These are phyloP conservation scores for Diaporthe sp. DNA, from an alignment of 2,329 filamentous ascomycete species.

Conservation along the genomic window DNA sequence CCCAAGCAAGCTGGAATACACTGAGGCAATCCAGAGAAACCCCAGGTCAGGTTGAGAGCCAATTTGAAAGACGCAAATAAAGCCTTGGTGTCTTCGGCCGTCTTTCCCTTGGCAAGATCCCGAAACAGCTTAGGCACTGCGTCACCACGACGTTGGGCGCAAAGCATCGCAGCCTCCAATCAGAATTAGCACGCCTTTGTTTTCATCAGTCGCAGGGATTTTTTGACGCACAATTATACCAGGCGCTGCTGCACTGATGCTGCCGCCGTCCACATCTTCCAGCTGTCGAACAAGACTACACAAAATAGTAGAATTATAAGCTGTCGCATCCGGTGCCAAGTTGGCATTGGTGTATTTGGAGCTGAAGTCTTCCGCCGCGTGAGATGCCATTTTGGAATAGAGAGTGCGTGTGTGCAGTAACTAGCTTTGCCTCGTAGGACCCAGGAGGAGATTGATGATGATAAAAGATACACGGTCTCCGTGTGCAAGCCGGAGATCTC, in stretches of 20 bases:
- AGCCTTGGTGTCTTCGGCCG: not conserved
- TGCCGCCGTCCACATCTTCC: not conserved
- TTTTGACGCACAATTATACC: not conserved
- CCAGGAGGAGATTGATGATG: not conserved
- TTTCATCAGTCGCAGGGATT: not conserved
- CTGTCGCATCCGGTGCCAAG: not conserved
- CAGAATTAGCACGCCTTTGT: not conserved
- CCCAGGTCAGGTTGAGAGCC: constrained; percentile 1
- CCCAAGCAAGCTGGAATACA: constrained; percentile 4
- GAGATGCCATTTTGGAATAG: not conserved
- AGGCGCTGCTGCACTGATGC: not conserved
- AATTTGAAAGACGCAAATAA: not conserved
- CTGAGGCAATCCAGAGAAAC: not conserved
- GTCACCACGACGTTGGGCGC: constrained; percentile 10
- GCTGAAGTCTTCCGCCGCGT: constrained; percentile 6
- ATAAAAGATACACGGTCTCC: not conserved
- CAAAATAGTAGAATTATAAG: not conserved
- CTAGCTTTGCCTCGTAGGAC: not conserved
- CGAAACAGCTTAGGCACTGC: not conserved
- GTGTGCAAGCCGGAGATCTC: too few species aligned
- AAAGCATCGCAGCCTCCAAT: not conserved
- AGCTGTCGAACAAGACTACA: not conserved
- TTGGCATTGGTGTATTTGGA: constrained; percentile 13
- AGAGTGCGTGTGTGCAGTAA: not conserved
- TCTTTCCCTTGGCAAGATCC: not conserved